Evolutionary conservation across 2,329 filamentous ascomycete species (phyloP).

Genomic region (Volutella citrinella): DNA sequence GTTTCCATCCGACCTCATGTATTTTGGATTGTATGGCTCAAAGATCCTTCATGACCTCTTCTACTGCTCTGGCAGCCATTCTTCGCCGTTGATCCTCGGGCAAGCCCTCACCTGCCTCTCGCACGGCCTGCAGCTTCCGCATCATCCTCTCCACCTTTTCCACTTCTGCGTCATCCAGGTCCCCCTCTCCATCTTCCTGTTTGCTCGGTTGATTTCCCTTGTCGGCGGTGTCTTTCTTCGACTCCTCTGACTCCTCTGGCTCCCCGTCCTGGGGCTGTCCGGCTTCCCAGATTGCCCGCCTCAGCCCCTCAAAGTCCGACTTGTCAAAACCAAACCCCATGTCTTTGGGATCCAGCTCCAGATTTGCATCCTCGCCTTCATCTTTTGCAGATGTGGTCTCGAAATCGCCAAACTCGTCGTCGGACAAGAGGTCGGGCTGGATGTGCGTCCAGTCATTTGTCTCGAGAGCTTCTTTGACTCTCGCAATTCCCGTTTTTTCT

Average conservation of each 20-base stretch:
- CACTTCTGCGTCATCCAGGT: slow-evolving; percentile 46
- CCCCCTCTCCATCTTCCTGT: slow-evolving; percentile 5
- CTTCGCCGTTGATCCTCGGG: slow-evolving; percentile 58
- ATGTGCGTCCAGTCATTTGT: slow-evolving; percentile 60
- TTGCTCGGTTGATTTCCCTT: no score
- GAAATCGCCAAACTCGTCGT: slow-evolving; percentile 30
- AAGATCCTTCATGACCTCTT: slow-evolving; percentile 62
- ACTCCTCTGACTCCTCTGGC: slow-evolving; percentile 11
- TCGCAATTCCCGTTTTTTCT: slow-evolving; percentile 59
- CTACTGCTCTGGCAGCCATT: slow-evolving; percentile 59
- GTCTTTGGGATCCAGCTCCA: slow-evolving; percentile 44
- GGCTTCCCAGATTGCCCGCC: slow-evolving; percentile 48
- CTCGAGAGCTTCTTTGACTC: slow-evolving; percentile 60
- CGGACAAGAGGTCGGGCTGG: slow-evolving; percentile 17
- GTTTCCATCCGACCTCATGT: background rate
- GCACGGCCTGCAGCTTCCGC: slow-evolving; percentile 59
- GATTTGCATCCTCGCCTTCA: slow-evolving; percentile 28
- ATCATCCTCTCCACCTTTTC: slow-evolving; percentile 62
- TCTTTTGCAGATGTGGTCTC: slow-evolving; percentile 33
- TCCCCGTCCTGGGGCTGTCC: slow-evolving; percentile 17
- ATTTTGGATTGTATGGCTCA: no score
- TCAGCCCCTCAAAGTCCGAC: slow-evolving; percentile 51
- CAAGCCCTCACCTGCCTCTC: slow-evolving; percentile 57
- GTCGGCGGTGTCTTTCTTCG: no score
- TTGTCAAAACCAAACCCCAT: slow-evolving; percentile 52